phyloP scores from a whole-genome alignment of 2,329 filamentous ascomycete genomes.

The Arthrobotrys iridis region DNA sequence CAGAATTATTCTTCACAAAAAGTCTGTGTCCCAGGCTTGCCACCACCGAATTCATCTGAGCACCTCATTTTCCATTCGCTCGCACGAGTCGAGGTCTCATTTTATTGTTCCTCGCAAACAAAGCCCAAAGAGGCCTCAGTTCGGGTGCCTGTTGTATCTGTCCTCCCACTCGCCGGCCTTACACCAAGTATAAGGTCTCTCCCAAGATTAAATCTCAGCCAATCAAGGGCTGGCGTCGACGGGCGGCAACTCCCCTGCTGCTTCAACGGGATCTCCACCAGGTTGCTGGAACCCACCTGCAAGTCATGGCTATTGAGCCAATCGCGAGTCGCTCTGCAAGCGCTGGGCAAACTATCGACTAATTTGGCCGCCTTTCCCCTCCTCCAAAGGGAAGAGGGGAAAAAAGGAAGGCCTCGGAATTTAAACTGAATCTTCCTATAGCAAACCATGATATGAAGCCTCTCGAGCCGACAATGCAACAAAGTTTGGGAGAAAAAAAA shows the following conservation, averaged over 20 bases:
- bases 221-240: constrained; percentile 35
- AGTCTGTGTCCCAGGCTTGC: neutral
- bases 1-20: constrained; percentile 30
- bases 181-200: neutral
- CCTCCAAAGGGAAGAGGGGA: neutral
- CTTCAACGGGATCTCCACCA: constrained; percentile 43
- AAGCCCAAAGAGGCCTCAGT: neutral
- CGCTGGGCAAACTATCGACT: constrained; percentile 33
- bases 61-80: constrained; percentile 26
- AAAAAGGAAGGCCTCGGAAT: neutral
- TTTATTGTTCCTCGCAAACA: constrained; percentile 9
- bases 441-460: neutral
- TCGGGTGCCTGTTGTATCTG: neutral
- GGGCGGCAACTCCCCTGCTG: constrained; percentile 36
- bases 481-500: neutral
- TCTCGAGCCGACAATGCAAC: neutral
- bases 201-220: constrained; percentile 9
- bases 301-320: constrained; percentile 31
- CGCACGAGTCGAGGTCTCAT: constrained; percentile 13
- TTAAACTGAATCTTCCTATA: neutral
- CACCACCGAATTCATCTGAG: neutral
- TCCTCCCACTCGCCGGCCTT: neutral
- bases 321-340: constrained; percentile 27
- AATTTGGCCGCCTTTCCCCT: constrained; percentile 5
- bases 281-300: constrained; percentile 42